A percentile compares a stretch with the other conserved stretches of the same genome.
Evolutionary conservation across 2,329 filamentous ascomycete genomes (phyloP).

Genomic region (Daldinia sp.): DNA sequence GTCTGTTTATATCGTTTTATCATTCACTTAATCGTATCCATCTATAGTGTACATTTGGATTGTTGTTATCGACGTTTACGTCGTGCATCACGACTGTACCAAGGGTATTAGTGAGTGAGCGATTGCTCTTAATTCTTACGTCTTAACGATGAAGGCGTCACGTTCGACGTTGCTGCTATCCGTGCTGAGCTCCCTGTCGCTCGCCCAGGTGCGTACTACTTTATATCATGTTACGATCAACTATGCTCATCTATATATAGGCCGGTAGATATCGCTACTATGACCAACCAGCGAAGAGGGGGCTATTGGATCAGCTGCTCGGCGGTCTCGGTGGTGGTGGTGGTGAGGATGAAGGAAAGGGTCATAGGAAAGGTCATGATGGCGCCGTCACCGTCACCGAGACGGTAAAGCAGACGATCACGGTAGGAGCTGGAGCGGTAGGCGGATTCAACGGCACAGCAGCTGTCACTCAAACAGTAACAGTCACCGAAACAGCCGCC

Average conservation of each 20-base stretch:
- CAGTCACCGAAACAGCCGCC: constrained; percentile 38
- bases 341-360: constrained; percentile 3
- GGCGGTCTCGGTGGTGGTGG: constrained; percentile 14
- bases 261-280: constrained; percentile 35
- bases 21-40: constrained; percentile 17
- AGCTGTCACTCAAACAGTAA: constrained; percentile 38
- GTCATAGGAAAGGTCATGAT: constrained; percentile 34
- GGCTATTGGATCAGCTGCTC: constrained; percentile 41
- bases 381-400: constrained; percentile 44
- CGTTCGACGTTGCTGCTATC: constrained; percentile 29
- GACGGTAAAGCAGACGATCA: constrained; percentile 49
- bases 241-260: constrained; percentile 28
- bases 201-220: constrained; percentile 38
- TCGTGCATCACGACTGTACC: constrained; percentile 6
- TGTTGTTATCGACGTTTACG: constrained; percentile 19
- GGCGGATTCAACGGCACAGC: constrained; percentile 44
- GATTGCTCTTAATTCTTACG: constrained; percentile 21
- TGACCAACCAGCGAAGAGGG: constrained; percentile 39
- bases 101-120: constrained; percentile 19
- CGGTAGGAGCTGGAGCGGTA: constrained; percentile 43
- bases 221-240: neutral
- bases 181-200: constrained; percentile 37
- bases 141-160: constrained; percentile 36
- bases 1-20: constrained; percentile 37
- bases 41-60: constrained; percentile 11